Evolutionary conservation across 2,329 filamentous ascomycete species (phyloP).

Genomic region (Fusarium redolens): DNA sequence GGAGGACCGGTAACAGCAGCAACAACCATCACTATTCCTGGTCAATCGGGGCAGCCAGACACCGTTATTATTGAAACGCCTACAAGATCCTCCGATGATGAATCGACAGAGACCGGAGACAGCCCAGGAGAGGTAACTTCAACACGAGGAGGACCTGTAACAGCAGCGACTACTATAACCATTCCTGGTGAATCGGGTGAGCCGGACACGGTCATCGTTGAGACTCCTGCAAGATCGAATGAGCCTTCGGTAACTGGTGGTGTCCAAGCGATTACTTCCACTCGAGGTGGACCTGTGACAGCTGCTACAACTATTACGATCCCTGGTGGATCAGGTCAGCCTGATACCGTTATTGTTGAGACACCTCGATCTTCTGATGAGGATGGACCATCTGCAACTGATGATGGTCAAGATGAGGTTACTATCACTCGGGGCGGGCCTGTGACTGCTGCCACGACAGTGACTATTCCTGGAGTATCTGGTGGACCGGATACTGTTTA

Average conservation of each 20-base stretch:
- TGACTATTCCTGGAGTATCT: background rate
- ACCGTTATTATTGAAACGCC: background rate
- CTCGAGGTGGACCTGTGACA: background rate
- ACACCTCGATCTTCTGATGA: background rate
- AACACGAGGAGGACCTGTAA: background rate
- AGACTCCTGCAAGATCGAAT: background rate
- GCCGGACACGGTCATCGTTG: background rate
- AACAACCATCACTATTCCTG: background rate
- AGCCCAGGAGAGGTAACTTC: background rate
- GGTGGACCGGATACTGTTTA: background rate
- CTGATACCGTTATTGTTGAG: background rate
- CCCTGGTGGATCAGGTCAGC: background rate
- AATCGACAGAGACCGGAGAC: rapidly evolving
- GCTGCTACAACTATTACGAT: background rate
- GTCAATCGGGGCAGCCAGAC: background rate
- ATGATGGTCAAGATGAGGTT: background rate
- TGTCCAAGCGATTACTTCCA: background rate
- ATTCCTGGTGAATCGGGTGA: background rate
- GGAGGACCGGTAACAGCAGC: background rate
- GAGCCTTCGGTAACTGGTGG: background rate
- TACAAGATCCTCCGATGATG: background rate
- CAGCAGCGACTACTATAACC: background rate
- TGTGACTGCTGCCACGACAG: background rate
- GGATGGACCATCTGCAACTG: background rate
- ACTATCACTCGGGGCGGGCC: background rate